Base-by-base conservation (phyloP, 1,139 yeast genomes). In the Casaregolazyma suthepensis region DNA sequence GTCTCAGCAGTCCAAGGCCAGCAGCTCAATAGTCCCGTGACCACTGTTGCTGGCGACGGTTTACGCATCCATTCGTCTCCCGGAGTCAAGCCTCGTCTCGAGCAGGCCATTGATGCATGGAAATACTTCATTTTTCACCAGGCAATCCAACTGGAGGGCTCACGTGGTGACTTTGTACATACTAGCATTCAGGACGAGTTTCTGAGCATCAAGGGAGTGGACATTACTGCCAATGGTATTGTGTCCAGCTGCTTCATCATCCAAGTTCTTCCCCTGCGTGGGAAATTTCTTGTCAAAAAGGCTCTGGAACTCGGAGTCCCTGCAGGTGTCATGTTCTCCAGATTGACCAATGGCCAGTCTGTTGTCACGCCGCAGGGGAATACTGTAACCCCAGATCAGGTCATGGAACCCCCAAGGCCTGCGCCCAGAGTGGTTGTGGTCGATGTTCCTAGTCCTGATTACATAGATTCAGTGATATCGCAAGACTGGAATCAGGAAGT, bases 111-210 rank as follows among this genome's bases (percentile, higher is more conserved):
- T 18, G 78, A 90, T 3, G 81, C 93, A 0, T 90, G 97, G 96
- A 76, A 96, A 59, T 82, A 82, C 58, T 91, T 91, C 70, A 89
- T 90, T n/a, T 89, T 87, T 67, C 78, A 96, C 60, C 80, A 83
- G 60, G 94, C 94, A 2, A 79, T 87, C 50, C 75, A 78, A 45
- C 67, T 89, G 53, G 68, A 70, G 5, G 73, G 77, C 15, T 65
- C 77, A 1, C 66, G 66, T 1, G 71, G 75, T 13, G 66, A 68
- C 2, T 64, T 69, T 3, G 59, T 71, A 1, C 20, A 29, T 29
- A 29, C 37, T 9, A 15, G 12, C 2, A 75, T 76, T 48, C 75
- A 76, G 6, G 87, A 83, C 61, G 78, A 81, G 10, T 72, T 74
- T 45, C 64, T 87, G 50, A 69, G 71, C 0, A 79, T 87, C 2